Conservation (phyloP, 2,329 filamentous ascomycete genomes). For the Sordariomycetes sp. region DNA sequence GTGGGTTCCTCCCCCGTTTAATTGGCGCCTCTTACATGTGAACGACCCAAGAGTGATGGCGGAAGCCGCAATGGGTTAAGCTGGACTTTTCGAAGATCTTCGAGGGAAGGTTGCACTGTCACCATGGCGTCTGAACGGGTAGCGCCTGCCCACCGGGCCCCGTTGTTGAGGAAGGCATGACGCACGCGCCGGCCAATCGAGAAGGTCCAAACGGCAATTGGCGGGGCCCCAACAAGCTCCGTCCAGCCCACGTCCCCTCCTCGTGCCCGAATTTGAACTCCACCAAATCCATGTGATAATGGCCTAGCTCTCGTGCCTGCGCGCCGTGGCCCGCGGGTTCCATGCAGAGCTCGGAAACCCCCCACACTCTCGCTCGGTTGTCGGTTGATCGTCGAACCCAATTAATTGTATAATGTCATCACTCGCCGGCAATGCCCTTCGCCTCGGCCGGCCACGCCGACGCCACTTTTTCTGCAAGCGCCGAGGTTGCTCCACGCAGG, state of each 20-base stretch:
- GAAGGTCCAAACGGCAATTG: neutral
- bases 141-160: neutral
- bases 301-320: neutral
- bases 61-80: too few species aligned
- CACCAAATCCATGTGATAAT: neutral
- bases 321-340: neutral
- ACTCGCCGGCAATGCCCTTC: neutral
- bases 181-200: neutral
- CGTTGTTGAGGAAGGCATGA: neutral
- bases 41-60: too few species aligned
- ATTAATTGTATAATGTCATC: too few species aligned
- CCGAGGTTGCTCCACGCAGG: too few species aligned
- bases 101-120: neutral
- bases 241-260: neutral
- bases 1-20: neutral
- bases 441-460: neutral
- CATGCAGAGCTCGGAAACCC: neutral
- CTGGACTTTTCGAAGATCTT: too few species aligned
- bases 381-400: too few species aligned
- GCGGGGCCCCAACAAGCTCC: neutral
- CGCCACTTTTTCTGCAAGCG: neutral
- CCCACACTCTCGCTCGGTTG: neutral
- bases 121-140: neutral
- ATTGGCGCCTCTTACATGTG: too few species aligned
- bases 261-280: neutral